A percentile compares a stretch with the other conserved stretches of the same genome.
phyloP scores from a whole-genome alignment of 2,329 filamentous ascomycete genomes.

The Paecilomyces formosus region DNA sequence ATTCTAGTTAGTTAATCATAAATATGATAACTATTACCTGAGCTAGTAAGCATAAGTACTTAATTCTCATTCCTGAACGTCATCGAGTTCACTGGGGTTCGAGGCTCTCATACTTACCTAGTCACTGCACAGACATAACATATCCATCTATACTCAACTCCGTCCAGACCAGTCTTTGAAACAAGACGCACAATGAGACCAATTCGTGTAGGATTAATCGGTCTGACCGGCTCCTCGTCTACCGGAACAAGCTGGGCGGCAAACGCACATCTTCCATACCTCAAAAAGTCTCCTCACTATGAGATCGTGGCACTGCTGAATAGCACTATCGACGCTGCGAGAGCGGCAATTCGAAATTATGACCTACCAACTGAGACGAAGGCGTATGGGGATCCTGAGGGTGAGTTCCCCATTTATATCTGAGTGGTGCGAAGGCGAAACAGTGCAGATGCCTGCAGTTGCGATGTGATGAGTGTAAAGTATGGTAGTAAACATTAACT shows the following conservation, averaged over 20 bases:
- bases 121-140: too few species aligned
- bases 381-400: slow-evolving; percentile 45
- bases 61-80: too few species aligned
- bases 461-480: background rate
- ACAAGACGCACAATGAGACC: background rate
- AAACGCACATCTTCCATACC: background rate
- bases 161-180: background rate
- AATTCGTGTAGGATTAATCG: background rate
- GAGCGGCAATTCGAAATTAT: slow-evolving; percentile 22
- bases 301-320: background rate
- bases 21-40: too few species aligned
- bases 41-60: too few species aligned
- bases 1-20: too few species aligned
- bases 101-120: too few species aligned
- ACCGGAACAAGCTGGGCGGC: background rate
- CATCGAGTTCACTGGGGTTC: too few species aligned
- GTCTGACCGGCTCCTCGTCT: background rate
- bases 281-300: background rate
- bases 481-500: background rate
- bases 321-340: background rate
- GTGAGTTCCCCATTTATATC: slow-evolving; percentile 2
- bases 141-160: background rate
- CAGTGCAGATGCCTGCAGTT: background rate
- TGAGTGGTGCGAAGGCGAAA: background rate
- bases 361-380: slow-evolving; percentile 34